Base-by-base conservation (phyloP, 2,329 filamentous ascomycete species). In the Penicillium sp. region DNA sequence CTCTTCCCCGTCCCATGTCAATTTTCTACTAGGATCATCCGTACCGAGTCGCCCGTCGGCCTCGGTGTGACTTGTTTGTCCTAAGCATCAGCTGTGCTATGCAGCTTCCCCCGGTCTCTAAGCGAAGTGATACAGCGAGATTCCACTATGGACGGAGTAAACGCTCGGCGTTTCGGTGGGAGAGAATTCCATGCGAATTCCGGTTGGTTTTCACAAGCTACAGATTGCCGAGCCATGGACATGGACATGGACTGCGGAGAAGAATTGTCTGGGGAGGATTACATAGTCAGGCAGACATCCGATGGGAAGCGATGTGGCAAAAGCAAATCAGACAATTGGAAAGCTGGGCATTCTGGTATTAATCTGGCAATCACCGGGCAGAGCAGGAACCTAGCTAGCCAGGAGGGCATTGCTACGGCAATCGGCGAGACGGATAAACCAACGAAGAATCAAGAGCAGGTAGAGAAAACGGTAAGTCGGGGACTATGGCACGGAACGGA, bases 41-140 rank as follows among this genome's bases (percentile, higher is more conserved):
- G n/a, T 51, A 28, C 47, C 47, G 47, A 35, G 45, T 51, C 28
- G 28, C 47, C 47, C 28, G 59, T 65, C 56, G 61, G 62, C 49
- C 61, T 60, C 53, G 56, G 59, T 9, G 57, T 56, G 59, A 58
- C 59, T 65, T n/a, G 47, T 51, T 33, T 33, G 45, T 12, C 3
- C 24, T 47, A 8, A 51, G 28, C 10, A 15, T 2, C 24, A 49
- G 24, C 45, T 28, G 47, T 51, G 24, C 26, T 17, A 28, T 51
- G 28, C 47, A 51, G 47, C 15, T 35, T 19, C 26, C 15, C 47
- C 9, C 47, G 47, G 44, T 19, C 40, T 33, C n/a, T n/a, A n/a
- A n/a, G n/a, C n/a, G n/a, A 15, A 45, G 22, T 45, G 44, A 15
- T 47, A 9, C 44, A 28, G 9, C 10, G 12, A 47, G 4, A 12